Base-by-base conservation (phyloP, 2,329 filamentous ascomycete species). In the Ascochyta lentis region DNA sequence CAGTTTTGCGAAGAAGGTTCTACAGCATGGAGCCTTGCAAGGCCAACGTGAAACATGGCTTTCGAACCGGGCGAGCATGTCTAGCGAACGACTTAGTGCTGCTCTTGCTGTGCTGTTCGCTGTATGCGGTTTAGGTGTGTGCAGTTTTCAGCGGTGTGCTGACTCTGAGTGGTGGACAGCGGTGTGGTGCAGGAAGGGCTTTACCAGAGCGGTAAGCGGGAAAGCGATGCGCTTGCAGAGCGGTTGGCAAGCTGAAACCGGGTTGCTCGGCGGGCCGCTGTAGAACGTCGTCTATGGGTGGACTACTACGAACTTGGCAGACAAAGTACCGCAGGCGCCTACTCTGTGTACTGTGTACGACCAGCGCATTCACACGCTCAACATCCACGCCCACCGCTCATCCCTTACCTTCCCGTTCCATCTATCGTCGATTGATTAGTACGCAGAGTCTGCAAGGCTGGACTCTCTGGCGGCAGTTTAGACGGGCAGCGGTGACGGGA, bases 231-330 rank as follows among this genome's bases (percentile, higher is more conserved):
- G 72, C 73, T 68, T 71, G 67, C 66, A 65, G 56, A 56, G 72
- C 71, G 72, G 69, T 61, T 74, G 69, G 72, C 55, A 61, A 69
- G 63, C 60, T 74, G 71, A 74, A 75, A 75, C 72, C 65, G 65
- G 67, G 63, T 51, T 24, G 47, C 48, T 56, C 53, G 53, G 53
- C 53, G 53, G 53, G 42, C 53, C 53, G 53, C 48, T 51, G 53
- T 51, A 51, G 47, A 51, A 56, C 47, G 19, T 47, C 47, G 47
- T 22, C 47, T 56, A 48, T n/a, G 39, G 38, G 42, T 56, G 23
- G 53, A 44, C 42, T 56, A 40, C 53, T 15, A 23, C 38, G 31
- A 33, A 35, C 41, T 56, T 49, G 53, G 46, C 37, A 42, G 47
- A 41, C 4, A 50, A 31, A 50, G 47, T 47, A 42, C 41, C 37